A percentile compares a stretch with the other conserved stretches of the same genome.
These are phyloP conservation scores for Setomelanomma holmii DNA, from an alignment of 2,329 filamentous ascomycete genomes.

Conservation along the genomic window DNA sequence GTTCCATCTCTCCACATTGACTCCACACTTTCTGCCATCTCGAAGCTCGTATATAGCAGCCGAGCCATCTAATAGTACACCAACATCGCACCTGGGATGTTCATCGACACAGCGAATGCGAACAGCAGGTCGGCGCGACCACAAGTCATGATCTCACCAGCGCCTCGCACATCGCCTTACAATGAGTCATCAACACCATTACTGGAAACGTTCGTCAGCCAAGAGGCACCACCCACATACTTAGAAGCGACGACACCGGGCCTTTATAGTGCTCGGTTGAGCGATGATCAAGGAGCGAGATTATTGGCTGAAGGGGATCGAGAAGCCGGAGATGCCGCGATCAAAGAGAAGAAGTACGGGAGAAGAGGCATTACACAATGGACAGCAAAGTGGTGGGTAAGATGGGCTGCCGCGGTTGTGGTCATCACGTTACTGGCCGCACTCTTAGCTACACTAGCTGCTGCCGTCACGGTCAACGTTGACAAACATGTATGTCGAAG, in stretches of 20 bases:
- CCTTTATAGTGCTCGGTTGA: conserved; percentile 34
- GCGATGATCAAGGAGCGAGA: conserved; percentile 39
- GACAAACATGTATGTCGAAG: conserved; percentile 25
- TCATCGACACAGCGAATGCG: conserved; percentile 42
- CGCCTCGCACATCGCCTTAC: conserved; percentile 19
- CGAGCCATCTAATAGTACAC: not conserved
- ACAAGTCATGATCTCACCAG: conserved; percentile 23
- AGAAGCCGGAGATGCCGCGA: conserved; percentile 20
- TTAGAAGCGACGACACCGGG: conserved; percentile 45
- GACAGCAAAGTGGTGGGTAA: conserved; percentile 28
- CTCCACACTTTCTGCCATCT: not conserved
- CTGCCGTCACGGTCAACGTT: conserved; percentile 20
- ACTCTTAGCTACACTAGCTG: conserved; percentile 30
- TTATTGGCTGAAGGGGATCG: conserved; percentile 29
- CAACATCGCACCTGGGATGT: conserved; percentile 26
- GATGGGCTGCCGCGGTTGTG: conserved; percentile 26
- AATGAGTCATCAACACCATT: conserved; percentile 31
- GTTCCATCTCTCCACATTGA: conserved; percentile 2
- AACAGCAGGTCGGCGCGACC: conserved; percentile 32
- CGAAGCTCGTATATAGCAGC: not conserved
- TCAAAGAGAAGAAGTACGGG: conserved; percentile 35
- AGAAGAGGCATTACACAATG: conserved; percentile 26
- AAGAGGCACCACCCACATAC: conserved; percentile 38
- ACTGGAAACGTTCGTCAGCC: conserved; percentile 32
- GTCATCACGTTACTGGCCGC: conserved; percentile 30